phyloP scores from a whole-genome alignment of 495 filamentous ascomycete genomes.

The Talaromyces proteolyticus region DNA sequence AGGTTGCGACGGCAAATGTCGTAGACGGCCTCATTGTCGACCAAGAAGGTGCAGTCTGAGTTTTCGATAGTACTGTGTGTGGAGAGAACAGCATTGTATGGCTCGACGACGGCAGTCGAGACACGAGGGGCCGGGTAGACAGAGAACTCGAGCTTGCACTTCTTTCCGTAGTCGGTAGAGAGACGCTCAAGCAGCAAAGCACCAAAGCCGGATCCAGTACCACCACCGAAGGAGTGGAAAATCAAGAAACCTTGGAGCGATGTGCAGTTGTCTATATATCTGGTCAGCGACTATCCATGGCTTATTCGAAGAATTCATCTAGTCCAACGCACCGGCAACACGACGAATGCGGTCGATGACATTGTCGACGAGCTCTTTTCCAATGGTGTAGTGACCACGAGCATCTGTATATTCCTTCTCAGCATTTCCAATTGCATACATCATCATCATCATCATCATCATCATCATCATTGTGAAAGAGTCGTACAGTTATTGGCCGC shows the following conservation, averaged over 20 bases:
- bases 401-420: constrained; percentile 57
- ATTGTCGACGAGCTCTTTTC: constrained; percentile 82
- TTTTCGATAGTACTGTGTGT: constrained; percentile 94
- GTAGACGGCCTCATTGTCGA: constrained; percentile 91
- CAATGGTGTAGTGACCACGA: constrained; percentile 88
- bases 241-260: constrained; percentile 88
- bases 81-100: constrained; percentile 86
- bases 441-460: not conserved
- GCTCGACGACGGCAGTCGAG: constrained; percentile 85
- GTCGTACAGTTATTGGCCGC: constrained; percentile 79
- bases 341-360: constrained; percentile 82
- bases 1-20: constrained; percentile 87
- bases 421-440: too few species aligned
- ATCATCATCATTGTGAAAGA: not conserved
- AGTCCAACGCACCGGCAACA: constrained; percentile 64
- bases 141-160: constrained; percentile 90
- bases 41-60: constrained; percentile 87
- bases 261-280: constrained; percentile 70
- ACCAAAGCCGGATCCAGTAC: constrained; percentile 88
- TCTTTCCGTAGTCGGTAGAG: constrained; percentile 86
- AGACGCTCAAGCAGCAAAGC: constrained; percentile 83
- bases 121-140: constrained; percentile 84
- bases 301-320: too few species aligned
- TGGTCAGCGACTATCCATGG: too few species aligned
- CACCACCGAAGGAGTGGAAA: constrained; percentile 92